phyloP scores from a whole-genome alignment of 202 grass and related monocot genomes.

The Digitaria exilis region DNA sequence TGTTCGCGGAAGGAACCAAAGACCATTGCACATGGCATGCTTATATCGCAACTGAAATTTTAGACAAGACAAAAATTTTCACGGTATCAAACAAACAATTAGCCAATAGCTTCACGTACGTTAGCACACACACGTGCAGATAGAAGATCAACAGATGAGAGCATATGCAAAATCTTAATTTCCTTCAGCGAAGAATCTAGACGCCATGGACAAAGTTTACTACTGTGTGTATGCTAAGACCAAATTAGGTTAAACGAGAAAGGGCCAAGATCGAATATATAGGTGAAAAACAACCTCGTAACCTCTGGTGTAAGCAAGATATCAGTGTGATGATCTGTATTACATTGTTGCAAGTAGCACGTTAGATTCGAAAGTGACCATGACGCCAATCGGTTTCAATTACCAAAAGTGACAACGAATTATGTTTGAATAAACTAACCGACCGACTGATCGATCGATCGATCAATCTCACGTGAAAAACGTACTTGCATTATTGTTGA shows the following conservation, averaged over 20 bases:
- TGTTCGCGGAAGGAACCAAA: too few species aligned
- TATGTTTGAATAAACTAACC: constrained; percentile 6
- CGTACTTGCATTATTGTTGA: constrained; percentile 25
- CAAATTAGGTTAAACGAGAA: not conserved
- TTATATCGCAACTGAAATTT: too few species aligned
- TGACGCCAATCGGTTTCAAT: not conserved
- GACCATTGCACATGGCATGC: too few species aligned
- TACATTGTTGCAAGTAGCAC: not conserved
- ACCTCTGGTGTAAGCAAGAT: not conserved
- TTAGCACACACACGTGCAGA: not conserved
- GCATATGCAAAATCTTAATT: not conserved
- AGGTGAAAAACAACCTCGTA: not conserved
- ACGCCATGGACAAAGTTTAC: too few species aligned
- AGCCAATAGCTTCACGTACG: too few species aligned
- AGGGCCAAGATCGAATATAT: not conserved
- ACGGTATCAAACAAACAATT: too few species aligned
- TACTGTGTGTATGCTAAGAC: not conserved
- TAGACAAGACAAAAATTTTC: not conserved
- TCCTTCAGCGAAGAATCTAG: too few species aligned
- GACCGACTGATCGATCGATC: not conserved
- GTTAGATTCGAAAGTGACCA: constrained; percentile 19
- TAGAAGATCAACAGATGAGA: not conserved
- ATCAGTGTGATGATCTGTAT: not conserved
- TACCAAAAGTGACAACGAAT: not conserved
- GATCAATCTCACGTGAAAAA: constrained; percentile 16